Evolutionary conservation across 148 eudicot species (phyloP), one percentile per base, ranked within the genome.

Genomic region (Cornus kousa): DNA sequence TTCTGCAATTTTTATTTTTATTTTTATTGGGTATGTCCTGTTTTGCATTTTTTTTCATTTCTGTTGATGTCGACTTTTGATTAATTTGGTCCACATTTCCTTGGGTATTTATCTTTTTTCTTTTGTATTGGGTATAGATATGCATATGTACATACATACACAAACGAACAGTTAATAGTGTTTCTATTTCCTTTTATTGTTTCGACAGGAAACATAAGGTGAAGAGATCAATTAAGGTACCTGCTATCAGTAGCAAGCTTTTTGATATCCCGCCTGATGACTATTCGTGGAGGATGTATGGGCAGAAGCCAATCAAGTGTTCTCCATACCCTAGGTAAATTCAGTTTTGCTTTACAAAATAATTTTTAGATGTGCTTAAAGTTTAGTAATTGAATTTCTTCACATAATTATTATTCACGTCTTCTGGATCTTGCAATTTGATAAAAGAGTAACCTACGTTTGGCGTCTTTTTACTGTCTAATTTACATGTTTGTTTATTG

Each of bases 201-300:
- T 59, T 72, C n/a, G 53, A 57, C 85, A 94, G 98, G 90, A 94
- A 94, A 77, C 92, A 91, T 66, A 86, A 94, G 80, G 89, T 92
- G 77, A 94, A 88, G 86, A 93, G 95, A 79, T 86, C 95, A 53
- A 90, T 94, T 82, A 94, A 89, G 75, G 98, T 94, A 68, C 97
- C 98, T 78, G 97, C 98, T 37, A 84, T 92, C 55, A 94, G 98
- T 83, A 89, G 87, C 87, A 94, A 94, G 85, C 87, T 92, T 71
- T 97, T 97, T 9, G 98, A 94, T 87, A 94, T 94, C 62, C 98
- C 98, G n/a, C 85, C 93, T 0, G 98, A 94, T 55, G 98, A 94
- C 82, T 92, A 89, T 76, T 90, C 90, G 0, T 88, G 90, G 90
- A 83, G 90, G 76, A 88, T 86, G 75, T 88, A 88, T 64, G 90